Evolutionary conservation across 2,329 filamentous ascomycete species (phyloP), one percentile per base, ranked within the genome.

Genomic region (Sclerotinia nivalis): DNA sequence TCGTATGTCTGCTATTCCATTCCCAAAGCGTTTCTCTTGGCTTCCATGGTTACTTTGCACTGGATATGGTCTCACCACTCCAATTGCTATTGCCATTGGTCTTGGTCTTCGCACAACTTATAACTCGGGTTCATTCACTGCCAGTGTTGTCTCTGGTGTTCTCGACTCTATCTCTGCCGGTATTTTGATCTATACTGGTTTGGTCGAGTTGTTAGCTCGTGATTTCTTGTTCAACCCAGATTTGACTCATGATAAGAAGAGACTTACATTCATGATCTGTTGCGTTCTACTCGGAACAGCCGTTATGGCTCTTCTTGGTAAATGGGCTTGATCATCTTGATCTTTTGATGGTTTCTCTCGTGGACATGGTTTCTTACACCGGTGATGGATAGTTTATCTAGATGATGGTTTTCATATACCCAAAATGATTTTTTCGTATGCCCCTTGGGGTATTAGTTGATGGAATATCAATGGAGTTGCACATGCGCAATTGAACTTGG

Each of bases 1-100:
- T 0, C 82, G 87, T 62, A 84, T 89, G 77, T 85, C 85, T 6
- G 82, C 84, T 31, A 87, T 89, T 28, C 85, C 83, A 0, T 87
- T 85, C 74, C 81, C 81, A 8, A 77, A 75, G 22, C 76, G 79
- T 31, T 70, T 78, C 0, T 77, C 74, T 47, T 84, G 81, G 81
- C 73, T 86, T 61, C 84, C 85, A 0, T 87, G 84, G 83, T 64
- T 79, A 0, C 77, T 87, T 0, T 85, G 43, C 79, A 6, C 66
- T 43, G 69, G 45, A 1, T 87, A 86, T 71, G 84, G 84, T 0
- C 72, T 87, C 13, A 84, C 85, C 0, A 87, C 85, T 0, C 85
- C 85, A 0, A 80, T 87, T 66, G 78, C 84, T 4, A 84, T 86
- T 45, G 83, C 83, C 9, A 80, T 83, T 61, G 85, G 85, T 0